Base-by-base conservation (phyloP, 2,329 filamentous ascomycete species). In the Aspergillus fischeri region DNA sequence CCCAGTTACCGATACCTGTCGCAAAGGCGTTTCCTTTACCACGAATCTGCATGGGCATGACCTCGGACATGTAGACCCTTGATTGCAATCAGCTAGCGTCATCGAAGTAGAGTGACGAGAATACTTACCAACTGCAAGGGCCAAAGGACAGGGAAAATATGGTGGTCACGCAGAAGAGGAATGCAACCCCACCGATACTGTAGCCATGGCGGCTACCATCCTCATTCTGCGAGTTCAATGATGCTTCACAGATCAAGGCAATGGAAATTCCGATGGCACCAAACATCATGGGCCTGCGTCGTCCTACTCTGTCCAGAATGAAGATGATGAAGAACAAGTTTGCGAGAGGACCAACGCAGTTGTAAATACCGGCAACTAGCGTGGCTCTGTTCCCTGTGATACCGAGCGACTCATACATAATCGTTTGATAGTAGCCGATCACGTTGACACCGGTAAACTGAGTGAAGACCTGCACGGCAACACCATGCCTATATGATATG, bases 11-110 rank as follows among this genome's bases (percentile, higher is more conserved):
- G 48, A 85, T 75, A 50, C 78, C 81, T 0, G 83, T 84, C 0
- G 82, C 81, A 60, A 85, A 84, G 4, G 83, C 82, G 49, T 79
- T 82, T 2, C 83, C 83, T 24, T 80, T 77, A 5, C 81, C 81
- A 32, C 86, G 83, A 54, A 87, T 88, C 60, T 84, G 83, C 72
- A 88, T 81, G 9, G 86, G 85, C 70, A 86, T 84, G 58, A 89
- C 83, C 69, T 89, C 86, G 17, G 81, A 81, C 68, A 85, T 85
- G 69, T 88, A 88, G 1, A 88, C 78, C 84, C 85, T 88, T 0
- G 77, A 42, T 25, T n/a, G 21, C 17, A 38, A 17, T 10, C 35
- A 21, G 42, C 45, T n/a, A 21, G n/a, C 9, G 42, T 24, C 10
- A 9, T 17, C 24, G n/a, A 27, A 11, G 32, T 8, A 27, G 11